Conservation (phyloP, 208 protist genomes). For the Phytomonas sp. region DNA sequence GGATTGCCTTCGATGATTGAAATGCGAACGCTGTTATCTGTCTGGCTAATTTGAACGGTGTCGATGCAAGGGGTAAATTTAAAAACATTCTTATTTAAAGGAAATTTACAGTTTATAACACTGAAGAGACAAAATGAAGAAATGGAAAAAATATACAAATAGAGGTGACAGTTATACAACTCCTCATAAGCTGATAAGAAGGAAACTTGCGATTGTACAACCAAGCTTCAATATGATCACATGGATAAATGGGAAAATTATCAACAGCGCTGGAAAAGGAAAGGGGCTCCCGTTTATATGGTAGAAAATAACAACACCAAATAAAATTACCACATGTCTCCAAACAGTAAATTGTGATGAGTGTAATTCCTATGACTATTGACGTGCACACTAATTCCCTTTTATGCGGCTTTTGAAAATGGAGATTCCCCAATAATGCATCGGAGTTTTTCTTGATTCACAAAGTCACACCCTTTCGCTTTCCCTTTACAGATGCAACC, state of each 20-base stretch:
- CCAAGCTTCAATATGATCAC: neutral
- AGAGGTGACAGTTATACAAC: neutral
- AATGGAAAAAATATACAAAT: neutral
- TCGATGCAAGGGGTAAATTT: conserved; percentile 2
- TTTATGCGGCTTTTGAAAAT: neutral
- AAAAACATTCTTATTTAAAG: neutral
- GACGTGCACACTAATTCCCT: neutral
- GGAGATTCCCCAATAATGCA: neutral
- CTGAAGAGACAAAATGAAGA: neutral
- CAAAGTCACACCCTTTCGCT: too few relatives aligned
- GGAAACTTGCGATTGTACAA: neutral
- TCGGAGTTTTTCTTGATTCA: too few relatives aligned
- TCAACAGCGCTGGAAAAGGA: neutral
- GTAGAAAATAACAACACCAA: neutral
- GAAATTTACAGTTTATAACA: neutral
- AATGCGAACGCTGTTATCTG: conserved; percentile 41
- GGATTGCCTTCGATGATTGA: conserved; percentile 45
- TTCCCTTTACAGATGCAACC: too few relatives aligned
- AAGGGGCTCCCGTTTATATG: neutral
- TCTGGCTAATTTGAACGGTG: conserved; percentile 18
- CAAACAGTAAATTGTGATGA: neutral
- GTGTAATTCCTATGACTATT: neutral
- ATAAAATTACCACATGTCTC: neutral
- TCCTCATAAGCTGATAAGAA: neutral
- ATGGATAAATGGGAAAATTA: neutral